Evolutionary conservation across 768 basidiomycete genomes (phyloP).

Genomic region (Termitomyces sp.): DNA sequence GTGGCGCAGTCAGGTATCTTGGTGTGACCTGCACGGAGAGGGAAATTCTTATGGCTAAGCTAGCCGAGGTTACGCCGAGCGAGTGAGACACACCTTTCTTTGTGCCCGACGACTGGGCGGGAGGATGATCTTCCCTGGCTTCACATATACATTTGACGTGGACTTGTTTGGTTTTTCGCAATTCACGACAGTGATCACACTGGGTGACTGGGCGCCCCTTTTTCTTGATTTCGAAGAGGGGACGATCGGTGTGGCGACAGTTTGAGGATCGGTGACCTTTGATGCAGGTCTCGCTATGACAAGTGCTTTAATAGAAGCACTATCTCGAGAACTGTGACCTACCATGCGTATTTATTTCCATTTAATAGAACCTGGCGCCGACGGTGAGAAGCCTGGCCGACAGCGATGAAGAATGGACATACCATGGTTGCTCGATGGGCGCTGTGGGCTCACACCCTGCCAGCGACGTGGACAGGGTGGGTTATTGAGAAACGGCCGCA

Average conservation of each 20-base stretch:
- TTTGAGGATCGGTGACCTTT: slow-evolving; percentile 90
- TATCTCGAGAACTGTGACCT: slow-evolving; percentile 19
- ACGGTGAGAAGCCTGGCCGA: background rate
- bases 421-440: slow-evolving; percentile 12
- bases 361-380: slow-evolving; percentile 56
- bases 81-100: slow-evolving; percentile 60
- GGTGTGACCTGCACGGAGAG: slow-evolving; percentile 40
- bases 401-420: background rate
- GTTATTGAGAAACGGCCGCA: slow-evolving; percentile 40
- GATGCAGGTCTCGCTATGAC: slow-evolving; percentile 80
- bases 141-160: slow-evolving; percentile 86
- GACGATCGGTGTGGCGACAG: slow-evolving; percentile 84
- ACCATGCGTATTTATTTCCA: slow-evolving; percentile 83
- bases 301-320: slow-evolving; percentile 4
- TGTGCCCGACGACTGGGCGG: slow-evolving; percentile 31
- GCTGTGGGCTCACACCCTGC: slow-evolving; percentile 33
- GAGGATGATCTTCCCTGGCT: slow-evolving; percentile 60
- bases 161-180: slow-evolving; percentile 80
- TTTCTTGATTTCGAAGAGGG: slow-evolving; percentile 89
- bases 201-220: slow-evolving; percentile 91
- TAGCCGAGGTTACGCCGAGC: slow-evolving; percentile 15
- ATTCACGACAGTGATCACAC: slow-evolving; percentile 82
- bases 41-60: slow-evolving; percentile 42
- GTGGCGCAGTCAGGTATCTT: slow-evolving; percentile 66
- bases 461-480: slow-evolving; percentile 48